Evolutionary conservation across 495 filamentous ascomycete genomes (phyloP).

Genomic region (Barbatosphaeria neglecta): DNA sequence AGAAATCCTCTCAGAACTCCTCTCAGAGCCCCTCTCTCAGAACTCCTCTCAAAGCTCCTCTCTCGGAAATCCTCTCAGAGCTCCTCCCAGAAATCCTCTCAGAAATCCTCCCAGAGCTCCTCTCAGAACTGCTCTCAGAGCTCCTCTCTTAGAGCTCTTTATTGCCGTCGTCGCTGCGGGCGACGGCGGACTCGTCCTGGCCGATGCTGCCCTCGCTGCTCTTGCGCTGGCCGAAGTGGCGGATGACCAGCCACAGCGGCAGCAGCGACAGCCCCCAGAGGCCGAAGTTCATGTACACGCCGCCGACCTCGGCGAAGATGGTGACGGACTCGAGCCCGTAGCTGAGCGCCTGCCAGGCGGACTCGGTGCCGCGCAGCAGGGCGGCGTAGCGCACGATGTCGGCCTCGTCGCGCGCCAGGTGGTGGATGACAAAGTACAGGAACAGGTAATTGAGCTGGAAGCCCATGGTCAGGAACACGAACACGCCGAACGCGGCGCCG

Average conservation of each 20-base stretch:
- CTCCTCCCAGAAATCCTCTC: too few relatives aligned
- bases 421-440: constrained; percentile 51
- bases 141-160: neutral
- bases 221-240: constrained; percentile 43
- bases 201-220: too few relatives aligned
- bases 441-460: constrained; percentile 58
- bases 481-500: constrained; percentile 45
- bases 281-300: constrained; percentile 51
- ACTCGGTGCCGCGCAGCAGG: constrained; percentile 49
- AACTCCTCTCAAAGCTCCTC: neutral
- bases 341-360: constrained; percentile 49
- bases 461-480: constrained; percentile 43
- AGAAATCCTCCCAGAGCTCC: too few relatives aligned
- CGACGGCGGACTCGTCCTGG: neutral
- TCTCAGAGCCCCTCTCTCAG: too few relatives aligned
- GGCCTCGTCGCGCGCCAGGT: constrained; percentile 41
- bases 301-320: constrained; percentile 47
- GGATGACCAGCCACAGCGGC: constrained; percentile 49
- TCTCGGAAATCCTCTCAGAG: too few relatives aligned
- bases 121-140: neutral
- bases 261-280: constrained; percentile 45
- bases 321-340: constrained; percentile 46
- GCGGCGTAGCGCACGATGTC: constrained; percentile 51
- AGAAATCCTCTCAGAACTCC: too few relatives aligned
- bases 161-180: neutral